Evolutionary conservation across 2,329 filamentous ascomycete species (phyloP).

Genomic region (Curvularia verruculosa): DNA sequence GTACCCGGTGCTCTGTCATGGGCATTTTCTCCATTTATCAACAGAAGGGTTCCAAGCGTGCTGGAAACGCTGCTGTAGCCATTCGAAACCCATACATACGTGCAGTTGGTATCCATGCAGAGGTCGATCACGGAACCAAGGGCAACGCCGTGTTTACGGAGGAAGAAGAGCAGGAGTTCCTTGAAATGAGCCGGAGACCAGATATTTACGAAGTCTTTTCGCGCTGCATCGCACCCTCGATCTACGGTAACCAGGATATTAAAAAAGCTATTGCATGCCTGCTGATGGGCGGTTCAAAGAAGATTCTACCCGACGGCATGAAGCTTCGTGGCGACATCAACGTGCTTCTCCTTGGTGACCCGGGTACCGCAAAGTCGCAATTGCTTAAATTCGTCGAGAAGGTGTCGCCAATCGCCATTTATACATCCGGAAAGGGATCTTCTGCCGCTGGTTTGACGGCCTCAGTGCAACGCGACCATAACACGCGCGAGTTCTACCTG

Average conservation of each 20-base stretch:
- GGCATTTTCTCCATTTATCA: conserved; percentile 99
- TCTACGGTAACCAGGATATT: conserved; percentile 94
- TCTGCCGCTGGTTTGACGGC: conserved; percentile 97
- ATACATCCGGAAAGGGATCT: conserved; percentile 97
- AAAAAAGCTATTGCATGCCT: conserved; percentile 97
- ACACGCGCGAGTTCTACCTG: conserved; percentile 93
- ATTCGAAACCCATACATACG: conserved; percentile 95
- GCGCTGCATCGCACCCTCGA: conserved; percentile 93
- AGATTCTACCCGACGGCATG: conserved; percentile 97
- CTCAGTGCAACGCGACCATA: conserved; percentile 90
- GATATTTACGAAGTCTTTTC: conserved; percentile 93
- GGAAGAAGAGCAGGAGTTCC: conserved; percentile 95
- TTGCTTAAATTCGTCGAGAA: conserved; percentile 97
- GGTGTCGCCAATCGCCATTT: conserved; percentile 94
- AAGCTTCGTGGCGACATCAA: conserved; percentile 97
- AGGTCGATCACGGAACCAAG: conserved; percentile 87
- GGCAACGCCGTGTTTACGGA: conserved; percentile 85
- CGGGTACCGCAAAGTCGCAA: conserved; percentile 97
- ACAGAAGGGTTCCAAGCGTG: conserved; percentile 82
- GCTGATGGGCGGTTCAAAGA: conserved; percentile 93
- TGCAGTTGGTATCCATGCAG: conserved; percentile 88
- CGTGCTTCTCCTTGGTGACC: conserved; percentile 92
- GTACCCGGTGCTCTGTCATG: conserved; percentile 92
- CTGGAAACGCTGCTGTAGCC: conserved; percentile 79
- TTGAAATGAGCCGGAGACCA: conserved; percentile 85